Evolutionary conservation across 2,329 filamentous ascomycete genomes (phyloP).

Genomic region (Fusarium falciforme): DNA sequence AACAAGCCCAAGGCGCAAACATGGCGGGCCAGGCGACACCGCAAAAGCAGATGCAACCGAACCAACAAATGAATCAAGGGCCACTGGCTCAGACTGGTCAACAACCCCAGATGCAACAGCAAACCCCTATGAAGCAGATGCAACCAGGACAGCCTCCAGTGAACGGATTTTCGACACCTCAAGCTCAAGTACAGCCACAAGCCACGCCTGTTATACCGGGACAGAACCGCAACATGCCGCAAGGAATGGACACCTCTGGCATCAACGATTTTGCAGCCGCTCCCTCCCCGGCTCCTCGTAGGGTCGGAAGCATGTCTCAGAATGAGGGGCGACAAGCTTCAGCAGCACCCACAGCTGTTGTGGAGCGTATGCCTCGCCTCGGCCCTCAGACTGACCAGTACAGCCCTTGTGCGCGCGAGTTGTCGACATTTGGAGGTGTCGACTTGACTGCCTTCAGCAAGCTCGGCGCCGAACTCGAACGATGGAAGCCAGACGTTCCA

Average conservation of each 20-base stretch:
- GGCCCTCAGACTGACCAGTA: conserved; percentile 64
- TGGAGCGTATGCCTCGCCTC: conserved; percentile 52
- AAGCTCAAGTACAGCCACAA: conserved; percentile 42
- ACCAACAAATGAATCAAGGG: conserved; percentile 48
- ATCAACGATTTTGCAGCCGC: conserved; percentile 55
- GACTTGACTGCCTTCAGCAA: conserved; percentile 73
- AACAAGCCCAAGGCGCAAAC: conserved; percentile 48
- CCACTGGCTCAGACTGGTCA: conserved; percentile 51
- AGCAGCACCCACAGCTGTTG: conserved; percentile 23
- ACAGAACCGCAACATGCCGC: conserved; percentile 63
- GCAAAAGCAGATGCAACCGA: conserved; percentile 50
- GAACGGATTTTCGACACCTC: conserved; percentile 53
- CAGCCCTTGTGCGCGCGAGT: conserved; percentile 64
- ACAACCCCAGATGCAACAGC: conserved; percentile 46
- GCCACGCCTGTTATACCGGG: conserved; percentile 41
- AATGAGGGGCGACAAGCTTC: conserved; percentile 46
- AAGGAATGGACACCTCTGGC: conserved; percentile 57
- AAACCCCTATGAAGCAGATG: conserved; percentile 56
- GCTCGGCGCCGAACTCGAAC: conserved; percentile 74
- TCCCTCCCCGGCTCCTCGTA: conserved; percentile 57
- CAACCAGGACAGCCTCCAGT: conserved; percentile 53
- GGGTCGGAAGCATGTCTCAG: conserved; percentile 55
- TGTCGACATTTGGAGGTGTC: conserved; percentile 77
- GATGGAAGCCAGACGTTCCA: conserved; percentile 80
- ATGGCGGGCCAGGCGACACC: conserved; percentile 44